Base-by-base conservation (phyloP, 1,284 basidiomycete species). In the Pseudozyma tsukubaensis region DNA sequence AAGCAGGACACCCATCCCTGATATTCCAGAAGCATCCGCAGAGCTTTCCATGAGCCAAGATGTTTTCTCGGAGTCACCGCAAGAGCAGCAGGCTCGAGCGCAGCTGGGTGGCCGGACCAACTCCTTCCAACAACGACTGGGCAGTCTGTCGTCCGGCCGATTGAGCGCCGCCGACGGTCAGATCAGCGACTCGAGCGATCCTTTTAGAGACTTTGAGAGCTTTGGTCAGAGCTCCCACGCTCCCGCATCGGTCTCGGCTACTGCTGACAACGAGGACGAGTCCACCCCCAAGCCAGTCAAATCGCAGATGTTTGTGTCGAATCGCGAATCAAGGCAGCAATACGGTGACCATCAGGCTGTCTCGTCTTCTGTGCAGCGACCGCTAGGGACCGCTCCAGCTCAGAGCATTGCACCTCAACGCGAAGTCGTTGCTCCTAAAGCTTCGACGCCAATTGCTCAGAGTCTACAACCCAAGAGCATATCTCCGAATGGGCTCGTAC, bases 141-240 rank as follows among this genome's bases (percentile, higher is more conserved):
- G 44, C 29, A 61, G 50, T 29, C 36, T 58, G 34, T 61, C 71
- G 24, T 49, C 58, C 2, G 55, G 35, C 50, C 67, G 59, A 21
- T 21, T 61, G 14, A 62, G 55, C 49, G 57, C 59, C 18, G 70
- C 59, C 9, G 59, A 74, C 37, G 56, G 53, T 32, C 45, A 37
- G 21, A n/a, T 50, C n/a, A 72, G 69, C 45, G 76, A 75, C 19
- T 60, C 67, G n/a, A 78, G 64, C 56, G 76, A 78, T 48, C 76
- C 76, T 0, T 78, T 78, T 54, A 39, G 50, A n/a, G 76, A 70
- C 35, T 71, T 76, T 52, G 76, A 78, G 43, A 78, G 76, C 54
- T 68, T 78, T 29, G 72, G 72, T 8, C 72, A 75, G 51, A 75
- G 72, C 59, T 63, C 63, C 2, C 63, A 62, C 24, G 57, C 51